Evolutionary conservation across 176 grass and related monocot genomes (phyloP).

Genomic region (Hordeum vulgare): DNA sequence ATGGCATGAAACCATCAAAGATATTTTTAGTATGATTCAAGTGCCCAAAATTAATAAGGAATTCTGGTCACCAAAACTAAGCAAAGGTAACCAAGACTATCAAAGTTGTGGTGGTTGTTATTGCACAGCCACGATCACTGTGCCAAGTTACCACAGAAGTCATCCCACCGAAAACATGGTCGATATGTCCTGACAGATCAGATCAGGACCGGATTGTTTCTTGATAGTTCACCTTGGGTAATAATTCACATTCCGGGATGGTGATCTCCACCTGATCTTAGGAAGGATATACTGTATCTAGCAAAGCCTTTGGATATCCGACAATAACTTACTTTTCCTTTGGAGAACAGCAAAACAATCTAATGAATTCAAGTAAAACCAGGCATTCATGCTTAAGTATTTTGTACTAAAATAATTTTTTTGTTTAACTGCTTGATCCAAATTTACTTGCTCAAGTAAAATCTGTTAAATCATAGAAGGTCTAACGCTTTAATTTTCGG

Average conservation of each 20-base stretch:
- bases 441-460: not conserved
- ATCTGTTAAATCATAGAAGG: not conserved
- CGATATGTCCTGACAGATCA: not conserved
- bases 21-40: not conserved
- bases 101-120: not conserved
- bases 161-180: not conserved
- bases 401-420: not conserved
- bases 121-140: not conserved
- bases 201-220: not conserved
- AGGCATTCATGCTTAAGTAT: not conserved
- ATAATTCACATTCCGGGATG: not conserved
- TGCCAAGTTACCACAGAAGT: not conserved
- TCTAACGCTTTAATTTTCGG: not conserved
- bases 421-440: not conserved
- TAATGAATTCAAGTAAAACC: not conserved
- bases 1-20: not conserved
- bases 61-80: no score
- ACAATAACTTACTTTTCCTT: not conserved
- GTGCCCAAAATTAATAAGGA: not conserved
- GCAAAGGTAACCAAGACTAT: no score
- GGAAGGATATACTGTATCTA: not conserved
- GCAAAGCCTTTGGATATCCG: not conserved
- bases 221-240: not conserved
- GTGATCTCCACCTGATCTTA: not conserved
- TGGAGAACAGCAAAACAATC: not conserved